Conservation (phyloP, 2,329 filamentous ascomycete species). For the Macrophomina tecta region DNA sequence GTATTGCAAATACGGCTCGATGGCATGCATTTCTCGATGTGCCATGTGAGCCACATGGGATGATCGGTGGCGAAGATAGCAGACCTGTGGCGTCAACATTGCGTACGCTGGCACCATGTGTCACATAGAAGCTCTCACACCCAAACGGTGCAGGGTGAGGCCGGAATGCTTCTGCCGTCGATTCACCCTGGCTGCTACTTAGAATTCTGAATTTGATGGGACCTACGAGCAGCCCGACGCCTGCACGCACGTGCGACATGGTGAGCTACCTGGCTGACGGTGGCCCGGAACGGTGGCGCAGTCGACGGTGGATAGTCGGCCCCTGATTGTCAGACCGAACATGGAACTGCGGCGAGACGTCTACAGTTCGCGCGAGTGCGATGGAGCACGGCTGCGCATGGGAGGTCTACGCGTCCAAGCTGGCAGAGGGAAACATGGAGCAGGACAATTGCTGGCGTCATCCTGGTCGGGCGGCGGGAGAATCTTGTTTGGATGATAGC, state of each 20-base stretch:
- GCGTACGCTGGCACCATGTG: constrained; percentile 4
- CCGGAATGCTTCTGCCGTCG: neutral
- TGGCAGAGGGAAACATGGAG: neutral
- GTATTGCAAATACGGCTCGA: neutral
- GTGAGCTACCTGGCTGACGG: neutral
- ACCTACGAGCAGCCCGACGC: neutral
- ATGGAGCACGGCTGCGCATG: neutral
- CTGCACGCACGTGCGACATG: constrained; percentile 4
- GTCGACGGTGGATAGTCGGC: neutral
- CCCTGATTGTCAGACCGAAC: constrained; percentile 5
- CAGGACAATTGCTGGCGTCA: constrained; percentile 16
- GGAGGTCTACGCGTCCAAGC: constrained; percentile 3
- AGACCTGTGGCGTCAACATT: constrained; percentile 13
- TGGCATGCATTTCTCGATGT: neutral
- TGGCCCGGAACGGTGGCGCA: constrained; percentile 12
- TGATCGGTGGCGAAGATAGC: neutral
- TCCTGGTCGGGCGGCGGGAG: constrained; percentile 6
- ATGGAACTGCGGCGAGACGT: neutral
- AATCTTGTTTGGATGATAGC: constrained; percentile 17
- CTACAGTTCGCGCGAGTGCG: neutral
- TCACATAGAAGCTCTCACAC: neutral
- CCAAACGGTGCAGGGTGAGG: neutral
- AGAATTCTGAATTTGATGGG: neutral
- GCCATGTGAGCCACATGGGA: neutral
- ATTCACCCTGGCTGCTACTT: neutral